phyloP scores from a whole-genome alignment of 2,329 filamentous ascomycete genomes.

The Colletotrichum spaethianum region DNA sequence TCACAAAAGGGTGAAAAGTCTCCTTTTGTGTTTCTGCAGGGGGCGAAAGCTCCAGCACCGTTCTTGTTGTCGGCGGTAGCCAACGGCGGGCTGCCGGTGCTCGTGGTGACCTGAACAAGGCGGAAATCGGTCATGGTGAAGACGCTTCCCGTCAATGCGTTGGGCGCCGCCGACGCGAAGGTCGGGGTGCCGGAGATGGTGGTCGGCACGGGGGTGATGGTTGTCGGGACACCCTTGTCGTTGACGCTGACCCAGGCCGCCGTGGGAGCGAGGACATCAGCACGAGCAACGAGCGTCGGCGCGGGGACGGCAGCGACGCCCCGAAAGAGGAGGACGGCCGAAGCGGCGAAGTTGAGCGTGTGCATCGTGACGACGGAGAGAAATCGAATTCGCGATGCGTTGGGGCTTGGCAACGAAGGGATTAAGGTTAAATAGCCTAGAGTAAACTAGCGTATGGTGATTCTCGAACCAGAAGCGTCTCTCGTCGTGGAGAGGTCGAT shows the following conservation, averaged over 20 bases:
- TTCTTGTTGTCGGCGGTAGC: conserved; percentile 59
- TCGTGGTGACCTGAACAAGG: conserved; percentile 55
- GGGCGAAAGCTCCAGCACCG: conserved; percentile 63
- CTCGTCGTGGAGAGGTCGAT: conserved; percentile 3
- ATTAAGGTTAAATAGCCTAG: neutral
- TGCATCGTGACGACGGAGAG: conserved; percentile 48
- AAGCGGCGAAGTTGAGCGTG: conserved; percentile 48
- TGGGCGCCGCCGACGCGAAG: conserved; percentile 56
- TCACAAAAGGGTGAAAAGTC: conserved; percentile 66
- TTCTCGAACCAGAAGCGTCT: conserved; percentile 16
- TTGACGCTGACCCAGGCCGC: conserved; percentile 68
- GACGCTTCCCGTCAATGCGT: conserved; percentile 62
- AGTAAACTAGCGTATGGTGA: conserved; percentile 13
- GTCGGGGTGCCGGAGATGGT: conserved; percentile 62
- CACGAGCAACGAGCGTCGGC: conserved; percentile 44
- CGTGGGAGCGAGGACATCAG: conserved; percentile 49
- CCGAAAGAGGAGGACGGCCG: conserved; percentile 46
- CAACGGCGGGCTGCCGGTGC: conserved; percentile 59
- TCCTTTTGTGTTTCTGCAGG: conserved; percentile 65
- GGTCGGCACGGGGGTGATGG: conserved; percentile 64
- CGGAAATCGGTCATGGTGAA: conserved; percentile 55
- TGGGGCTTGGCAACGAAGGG: neutral
- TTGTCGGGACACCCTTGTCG: conserved; percentile 61
- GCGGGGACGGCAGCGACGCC: conserved; percentile 49
- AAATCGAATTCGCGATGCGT: neutral